Evolutionary conservation across 768 basidiomycete species (phyloP), one percentile per base, ranked within the genome.

Genomic region (Russula lepida): DNA sequence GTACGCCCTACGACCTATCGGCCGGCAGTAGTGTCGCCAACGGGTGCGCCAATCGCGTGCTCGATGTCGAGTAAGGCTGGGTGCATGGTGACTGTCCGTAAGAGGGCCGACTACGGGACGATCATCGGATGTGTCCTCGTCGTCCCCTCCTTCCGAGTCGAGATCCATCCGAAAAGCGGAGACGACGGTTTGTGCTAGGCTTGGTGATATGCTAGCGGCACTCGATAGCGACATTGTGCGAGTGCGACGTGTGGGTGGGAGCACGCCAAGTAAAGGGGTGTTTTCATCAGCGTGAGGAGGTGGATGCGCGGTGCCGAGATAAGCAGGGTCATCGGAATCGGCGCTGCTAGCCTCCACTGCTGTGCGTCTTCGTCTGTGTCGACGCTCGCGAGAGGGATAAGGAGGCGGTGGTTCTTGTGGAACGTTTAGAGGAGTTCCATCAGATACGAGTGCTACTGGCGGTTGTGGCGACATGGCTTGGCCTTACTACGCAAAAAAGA

Each of bases 391-490:
- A 1, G 77, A 75, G 21, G 85, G 86, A 70, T 89, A 89, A 2
- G 87, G 87, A 0, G 87, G 87, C 11, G 87, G 87, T 3, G 87
- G 87, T 65, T 89, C 86, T 11, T 71, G 59, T 6, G 70, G 68
- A 2, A 63, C 46, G 13, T 6, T 33, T 32, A 28, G 27, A 12
- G 21, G 27, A 6, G 56, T 32, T n/a, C 19, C 28, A 3, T 53
- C 51, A 12, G 56, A 11, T n/a, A 28, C 3, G n/a, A 58, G 33
- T 33, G 35, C 13, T 6, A 43, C 39, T 9, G 56, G 61, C 39
- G 61, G 61, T 44, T 58, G 46, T 15, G 61, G 61, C 41, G 61
- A 62, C 61, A 62, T 62, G 49, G 32, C 2, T 17, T 7, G 49
- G 25, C n/a, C n/a, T n/a, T n/a, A n/a, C 27, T 19, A 43, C 50